These are phyloP conservation scores for Evansstolkia leycettana DNA, from an alignment of 495 filamentous ascomycete species.

Conservation along the genomic window DNA sequence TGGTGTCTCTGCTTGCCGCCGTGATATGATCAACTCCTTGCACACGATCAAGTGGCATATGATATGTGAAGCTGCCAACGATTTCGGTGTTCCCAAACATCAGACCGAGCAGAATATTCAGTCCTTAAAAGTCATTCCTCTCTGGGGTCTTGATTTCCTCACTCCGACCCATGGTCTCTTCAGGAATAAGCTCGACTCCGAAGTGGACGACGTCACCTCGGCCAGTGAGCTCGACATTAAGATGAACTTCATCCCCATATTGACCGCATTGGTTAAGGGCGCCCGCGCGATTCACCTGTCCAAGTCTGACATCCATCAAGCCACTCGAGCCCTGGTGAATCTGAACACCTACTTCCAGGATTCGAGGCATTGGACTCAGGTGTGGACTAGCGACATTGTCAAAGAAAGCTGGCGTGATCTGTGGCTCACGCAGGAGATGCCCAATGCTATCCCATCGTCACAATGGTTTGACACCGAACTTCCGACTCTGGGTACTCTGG, in stretches of 20 bases:
- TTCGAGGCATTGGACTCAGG: constrained; percentile 48
- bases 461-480: constrained; percentile 47
- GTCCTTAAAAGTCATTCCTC: constrained; percentile 51
- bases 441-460: constrained; percentile 36
- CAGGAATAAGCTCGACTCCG: constrained; percentile 46
- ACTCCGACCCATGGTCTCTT: constrained; percentile 54
- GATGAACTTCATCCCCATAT: constrained; percentile 49
- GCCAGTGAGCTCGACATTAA: constrained; percentile 43
- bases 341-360: constrained; percentile 51
- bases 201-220: constrained; percentile 43
- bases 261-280: constrained; percentile 46
- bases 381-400: constrained; percentile 51
- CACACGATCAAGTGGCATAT: constrained; percentile 53
- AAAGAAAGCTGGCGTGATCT: constrained; percentile 47
- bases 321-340: constrained; percentile 45
- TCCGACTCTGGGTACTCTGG: constrained; percentile 44
- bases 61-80: constrained; percentile 53
- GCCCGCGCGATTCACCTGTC: constrained; percentile 41
- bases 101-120: constrained; percentile 56
- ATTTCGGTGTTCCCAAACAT: constrained; percentile 52
- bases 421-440: constrained; percentile 46
- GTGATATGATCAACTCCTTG: constrained; percentile 54
- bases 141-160: constrained; percentile 55
- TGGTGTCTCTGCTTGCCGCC: constrained; percentile 55
- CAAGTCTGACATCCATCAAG: constrained; percentile 39